These are phyloP conservation scores for Backusella parvicylindrica DNA, from an alignment of 192 early-diverging fungal species.

Conservation along the genomic window DNA sequence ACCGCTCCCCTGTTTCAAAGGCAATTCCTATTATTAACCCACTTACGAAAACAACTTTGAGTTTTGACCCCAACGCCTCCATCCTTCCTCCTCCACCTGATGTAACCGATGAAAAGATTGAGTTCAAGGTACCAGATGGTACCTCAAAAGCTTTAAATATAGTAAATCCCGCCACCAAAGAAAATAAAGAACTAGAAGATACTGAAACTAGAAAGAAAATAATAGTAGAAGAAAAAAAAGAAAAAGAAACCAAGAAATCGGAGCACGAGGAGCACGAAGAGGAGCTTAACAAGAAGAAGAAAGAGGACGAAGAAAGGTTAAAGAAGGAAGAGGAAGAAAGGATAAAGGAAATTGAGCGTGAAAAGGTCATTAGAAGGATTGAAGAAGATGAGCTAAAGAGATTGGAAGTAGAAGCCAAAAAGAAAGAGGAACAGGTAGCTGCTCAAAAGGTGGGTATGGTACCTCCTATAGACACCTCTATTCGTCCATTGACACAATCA, in stretches of 20 bases:
- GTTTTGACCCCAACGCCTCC: background rate
- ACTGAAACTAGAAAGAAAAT: background rate
- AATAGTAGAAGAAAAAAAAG: too few species aligned
- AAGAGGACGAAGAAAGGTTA: slow-evolving; percentile 1
- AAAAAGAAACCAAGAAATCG: slow-evolving; percentile 23
- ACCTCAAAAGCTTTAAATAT: slow-evolving; percentile 35
- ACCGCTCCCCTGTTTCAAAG: slow-evolving; percentile 31
- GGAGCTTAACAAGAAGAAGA: slow-evolving; percentile 34
- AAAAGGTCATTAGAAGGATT: background rate
- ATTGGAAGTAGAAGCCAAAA: background rate
- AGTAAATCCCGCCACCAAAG: slow-evolving; percentile 43
- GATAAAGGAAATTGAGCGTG: slow-evolving; percentile 25
- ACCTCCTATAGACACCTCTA: slow-evolving; percentile 7
- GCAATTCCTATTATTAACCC: slow-evolving; percentile 77
- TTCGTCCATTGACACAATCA: slow-evolving; percentile 13
- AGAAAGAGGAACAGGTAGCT: background rate
- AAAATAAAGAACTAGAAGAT: background rate
- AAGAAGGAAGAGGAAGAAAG: slow-evolving; percentile 13
- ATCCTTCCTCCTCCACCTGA: slow-evolving; percentile 2
- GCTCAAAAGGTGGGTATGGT: background rate
- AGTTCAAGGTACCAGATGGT: slow-evolving; percentile 22
- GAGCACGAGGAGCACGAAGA: slow-evolving; percentile 35
- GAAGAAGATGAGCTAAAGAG: background rate
- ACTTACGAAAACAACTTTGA: slow-evolving; percentile 54
- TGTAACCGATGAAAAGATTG: slow-evolving; percentile 15